phyloP scores from a whole-genome alignment of 2,329 filamentous ascomycete genomes.

The Sarocladium oryzae region DNA sequence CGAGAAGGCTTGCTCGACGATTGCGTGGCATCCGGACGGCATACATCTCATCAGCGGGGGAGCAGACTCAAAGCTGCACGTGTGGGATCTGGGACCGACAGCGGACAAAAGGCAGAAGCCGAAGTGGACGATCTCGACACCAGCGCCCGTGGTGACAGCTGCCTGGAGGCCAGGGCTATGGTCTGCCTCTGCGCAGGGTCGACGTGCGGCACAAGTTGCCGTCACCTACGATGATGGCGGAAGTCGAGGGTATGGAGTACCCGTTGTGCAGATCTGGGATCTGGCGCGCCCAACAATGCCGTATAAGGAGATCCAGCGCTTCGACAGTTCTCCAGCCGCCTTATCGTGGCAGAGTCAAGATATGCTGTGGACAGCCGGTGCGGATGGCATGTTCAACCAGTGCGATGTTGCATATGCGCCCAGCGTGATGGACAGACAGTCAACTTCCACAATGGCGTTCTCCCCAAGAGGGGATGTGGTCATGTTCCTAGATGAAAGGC shows the following conservation, averaged over 20 bases:
- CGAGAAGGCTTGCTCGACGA: slow-evolving; percentile 51
- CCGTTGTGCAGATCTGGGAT: slow-evolving; percentile 60
- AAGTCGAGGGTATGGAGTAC: slow-evolving; percentile 47
- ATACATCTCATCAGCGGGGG: slow-evolving; percentile 59
- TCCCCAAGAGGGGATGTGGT: slow-evolving; percentile 53
- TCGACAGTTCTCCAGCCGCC: slow-evolving; percentile 49
- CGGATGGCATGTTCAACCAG: slow-evolving; percentile 56
- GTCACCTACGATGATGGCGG: slow-evolving; percentile 55
- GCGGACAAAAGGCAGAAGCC: slow-evolving; percentile 60
- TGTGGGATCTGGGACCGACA: slow-evolving; percentile 57
- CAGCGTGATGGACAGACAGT: slow-evolving; percentile 55
- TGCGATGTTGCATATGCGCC: slow-evolving; percentile 60
- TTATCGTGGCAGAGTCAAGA: slow-evolving; percentile 60
- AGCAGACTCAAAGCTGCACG: slow-evolving; percentile 53
- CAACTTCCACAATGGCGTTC: slow-evolving; percentile 55
- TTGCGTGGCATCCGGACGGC: slow-evolving; percentile 64
- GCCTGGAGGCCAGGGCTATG: slow-evolving; percentile 60
- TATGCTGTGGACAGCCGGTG: slow-evolving; percentile 59
- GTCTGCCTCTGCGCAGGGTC: slow-evolving; percentile 56
- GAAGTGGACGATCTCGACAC: slow-evolving; percentile 54
- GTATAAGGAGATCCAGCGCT: slow-evolving; percentile 58
- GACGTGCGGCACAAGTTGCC: slow-evolving; percentile 54
- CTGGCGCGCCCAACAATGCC: slow-evolving; percentile 61
- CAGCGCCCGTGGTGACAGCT: slow-evolving; percentile 51
- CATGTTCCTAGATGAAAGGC: slow-evolving; percentile 56